phyloP scores from a whole-genome alignment of 352 stramenopile species.

The Pythium guiyangense region DNA sequence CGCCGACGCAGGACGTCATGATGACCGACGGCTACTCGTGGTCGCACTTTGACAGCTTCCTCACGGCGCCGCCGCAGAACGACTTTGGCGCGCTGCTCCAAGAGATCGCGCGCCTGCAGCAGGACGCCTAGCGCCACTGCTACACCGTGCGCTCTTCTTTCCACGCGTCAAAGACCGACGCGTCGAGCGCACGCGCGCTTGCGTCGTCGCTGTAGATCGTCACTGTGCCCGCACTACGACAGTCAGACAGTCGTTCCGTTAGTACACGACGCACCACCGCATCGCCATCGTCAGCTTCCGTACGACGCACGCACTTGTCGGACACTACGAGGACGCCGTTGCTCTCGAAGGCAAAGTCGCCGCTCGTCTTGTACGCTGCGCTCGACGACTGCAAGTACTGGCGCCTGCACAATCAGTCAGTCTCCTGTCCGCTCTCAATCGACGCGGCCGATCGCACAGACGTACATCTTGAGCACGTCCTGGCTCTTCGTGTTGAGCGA shows the following conservation, averaged over 20 bases:
- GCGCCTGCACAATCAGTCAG: conserved; percentile 1
- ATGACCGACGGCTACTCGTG: conserved; percentile 77
- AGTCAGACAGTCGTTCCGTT: background rate
- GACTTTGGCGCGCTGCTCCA: conserved; percentile 51
- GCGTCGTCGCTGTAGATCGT: conserved; percentile 38
- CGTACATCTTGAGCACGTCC: conserved; percentile 33
- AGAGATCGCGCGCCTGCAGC: conserved; percentile 57
- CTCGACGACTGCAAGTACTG: conserved; percentile 10
- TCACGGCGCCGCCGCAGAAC: conserved; percentile 32
- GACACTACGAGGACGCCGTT: conserved; percentile 54
- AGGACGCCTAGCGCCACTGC: conserved; percentile 21
- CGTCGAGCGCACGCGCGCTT: background rate
- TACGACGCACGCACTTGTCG: conserved; percentile 75
- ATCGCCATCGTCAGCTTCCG: no score
- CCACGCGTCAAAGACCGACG: background rate
- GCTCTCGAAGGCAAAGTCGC: conserved; percentile 53
- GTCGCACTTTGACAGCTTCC: conserved; percentile 75
- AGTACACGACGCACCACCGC: background rate
- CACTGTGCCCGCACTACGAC: conserved; percentile 38
- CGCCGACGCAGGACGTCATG: conserved; percentile 26
- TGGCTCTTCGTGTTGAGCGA: conserved; percentile 18
- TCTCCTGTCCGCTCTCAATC: no score
- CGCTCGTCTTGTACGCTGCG: conserved; percentile 66
- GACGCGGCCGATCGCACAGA: background rate
- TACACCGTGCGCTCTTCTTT: conserved; percentile 15